Evolutionary conservation across 2,329 filamentous ascomycete genomes (phyloP).

Genomic region (Stromatinia cepivora): DNA sequence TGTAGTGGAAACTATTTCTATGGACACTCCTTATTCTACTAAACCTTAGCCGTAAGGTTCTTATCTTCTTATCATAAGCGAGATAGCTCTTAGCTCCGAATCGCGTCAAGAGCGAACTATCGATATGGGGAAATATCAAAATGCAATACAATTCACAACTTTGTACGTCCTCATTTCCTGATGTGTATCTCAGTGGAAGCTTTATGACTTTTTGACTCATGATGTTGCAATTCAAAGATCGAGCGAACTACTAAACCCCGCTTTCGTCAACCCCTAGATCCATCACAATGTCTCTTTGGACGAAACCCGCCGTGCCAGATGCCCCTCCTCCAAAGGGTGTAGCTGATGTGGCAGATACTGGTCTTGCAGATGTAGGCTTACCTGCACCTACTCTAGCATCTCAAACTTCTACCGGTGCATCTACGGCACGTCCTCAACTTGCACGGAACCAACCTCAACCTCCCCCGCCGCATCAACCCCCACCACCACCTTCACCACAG

Average conservation of each 20-base stretch:
- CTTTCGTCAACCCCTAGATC: not conserved
- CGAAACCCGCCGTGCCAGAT: conserved; percentile 28
- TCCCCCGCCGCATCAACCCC: conserved; percentile 42
- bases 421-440: conserved; percentile 39
- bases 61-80: conserved; percentile 17
- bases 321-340: conserved; percentile 29
- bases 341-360: conserved; percentile 48
- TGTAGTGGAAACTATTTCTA: too few relatives aligned
- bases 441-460: conserved; percentile 44
- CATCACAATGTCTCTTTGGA: conserved; percentile 38
- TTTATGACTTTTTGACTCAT: not conserved
- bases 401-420: conserved; percentile 27
- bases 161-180: not conserved
- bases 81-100: not conserved
- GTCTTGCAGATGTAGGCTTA: conserved; percentile 43
- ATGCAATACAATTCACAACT: not conserved
- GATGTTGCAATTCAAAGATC: not conserved
- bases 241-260: not conserved
- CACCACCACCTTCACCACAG: conserved; percentile 37
- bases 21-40: not conserved
- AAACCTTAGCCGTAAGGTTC: not conserved
- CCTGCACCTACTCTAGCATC: conserved; percentile 34
- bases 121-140: not conserved
- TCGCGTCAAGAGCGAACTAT: conserved; percentile 5
- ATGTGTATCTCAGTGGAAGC: not conserved